A percentile compares a stretch with the other conserved stretches of the same genome.
These are phyloP conservation scores for Cryptococcus jaspeensis DNA, from an alignment of 1,284 basidiomycete species.

Conservation along the genomic window DNA sequence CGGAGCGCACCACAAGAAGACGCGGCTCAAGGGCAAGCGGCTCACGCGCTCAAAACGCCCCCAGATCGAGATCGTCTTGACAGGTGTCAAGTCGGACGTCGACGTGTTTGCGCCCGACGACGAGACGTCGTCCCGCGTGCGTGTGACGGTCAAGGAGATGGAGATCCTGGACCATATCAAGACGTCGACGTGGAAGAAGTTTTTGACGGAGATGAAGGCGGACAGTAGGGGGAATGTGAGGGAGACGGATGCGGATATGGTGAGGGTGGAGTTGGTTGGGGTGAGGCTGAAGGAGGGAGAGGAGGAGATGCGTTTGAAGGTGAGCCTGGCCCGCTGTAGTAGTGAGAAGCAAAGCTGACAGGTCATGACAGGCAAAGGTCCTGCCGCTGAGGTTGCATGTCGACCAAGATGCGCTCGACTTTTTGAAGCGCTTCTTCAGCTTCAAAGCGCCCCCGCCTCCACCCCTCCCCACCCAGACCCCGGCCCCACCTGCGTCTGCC, in stretches of 20 bases:
- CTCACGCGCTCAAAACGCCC: slow-evolving; percentile 75
- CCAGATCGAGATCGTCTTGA: slow-evolving; percentile 80
- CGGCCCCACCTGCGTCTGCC: slow-evolving; percentile 40
- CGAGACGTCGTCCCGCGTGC: slow-evolving; percentile 62
- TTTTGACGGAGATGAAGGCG: slow-evolving; percentile 77
- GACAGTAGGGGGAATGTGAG: slow-evolving; percentile 80
- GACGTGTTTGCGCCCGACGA: slow-evolving; percentile 62
- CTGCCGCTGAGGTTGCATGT: slow-evolving; percentile 88
- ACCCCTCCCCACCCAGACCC: slow-evolving; percentile 26
- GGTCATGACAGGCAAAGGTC: slow-evolving; percentile 67
- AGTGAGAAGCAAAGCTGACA: neutral
- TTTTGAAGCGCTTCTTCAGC: slow-evolving; percentile 92
- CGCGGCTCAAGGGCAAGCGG: slow-evolving; percentile 36
- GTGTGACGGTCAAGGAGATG: slow-evolving; percentile 66
- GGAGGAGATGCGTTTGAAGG: slow-evolving; percentile 78
- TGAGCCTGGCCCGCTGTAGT: slow-evolving; percentile 52
- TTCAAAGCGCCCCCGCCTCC: slow-evolving; percentile 65
- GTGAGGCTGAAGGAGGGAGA: slow-evolving; percentile 66
- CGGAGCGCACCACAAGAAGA: slow-evolving; percentile 37
- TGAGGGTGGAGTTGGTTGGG: slow-evolving; percentile 74
- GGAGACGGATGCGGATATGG: slow-evolving; percentile 89
- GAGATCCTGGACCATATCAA: slow-evolving; percentile 97
- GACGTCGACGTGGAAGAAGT: slow-evolving; percentile 97
- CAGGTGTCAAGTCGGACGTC: slow-evolving; percentile 64
- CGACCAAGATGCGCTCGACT: slow-evolving; percentile 97